Conservation (phyloP, 768 basidiomycete species). For the Lentinula edodes region DNA sequence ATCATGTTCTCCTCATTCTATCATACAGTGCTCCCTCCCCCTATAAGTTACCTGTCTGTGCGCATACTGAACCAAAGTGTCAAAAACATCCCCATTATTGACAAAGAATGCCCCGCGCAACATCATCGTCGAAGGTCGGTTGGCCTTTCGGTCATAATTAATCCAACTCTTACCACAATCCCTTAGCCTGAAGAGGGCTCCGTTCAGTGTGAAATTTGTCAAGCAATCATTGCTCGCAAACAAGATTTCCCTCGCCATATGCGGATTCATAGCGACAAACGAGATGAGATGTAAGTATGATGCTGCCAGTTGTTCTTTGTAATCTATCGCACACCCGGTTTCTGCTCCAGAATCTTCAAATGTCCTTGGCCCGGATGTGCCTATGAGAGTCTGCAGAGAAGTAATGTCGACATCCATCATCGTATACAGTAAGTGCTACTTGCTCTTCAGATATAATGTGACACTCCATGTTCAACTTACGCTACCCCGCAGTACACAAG, state of each 20-base stretch:
- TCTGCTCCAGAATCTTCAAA: not conserved
- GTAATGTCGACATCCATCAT: not conserved
- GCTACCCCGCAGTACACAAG: not conserved
- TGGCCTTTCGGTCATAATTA: not conserved
- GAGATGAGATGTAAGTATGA: not conserved
- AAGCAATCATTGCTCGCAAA: not conserved
- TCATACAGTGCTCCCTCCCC: not conserved
- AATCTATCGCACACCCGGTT: no score
- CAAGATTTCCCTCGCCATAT: constrained; percentile 1
- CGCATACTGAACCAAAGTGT: not conserved
- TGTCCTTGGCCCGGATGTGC: constrained; percentile 1
- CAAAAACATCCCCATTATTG: not conserved
- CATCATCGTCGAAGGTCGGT: not conserved
- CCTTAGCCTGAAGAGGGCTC: not conserved
- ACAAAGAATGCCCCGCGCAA: not conserved
- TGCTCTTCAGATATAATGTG: not conserved
- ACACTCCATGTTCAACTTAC: no score
- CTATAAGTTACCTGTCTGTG: not conserved
- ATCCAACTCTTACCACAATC: not conserved
- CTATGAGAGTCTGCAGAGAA: constrained; percentile 1
- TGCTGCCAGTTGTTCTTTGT: no score
- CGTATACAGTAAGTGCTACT: not conserved
- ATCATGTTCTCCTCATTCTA: not conserved
- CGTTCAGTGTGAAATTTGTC: not conserved
- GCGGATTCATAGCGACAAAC: not conserved